phyloP scores from a whole-genome alignment of 106 monocot species.

The Dendrobium huoshanense region DNA sequence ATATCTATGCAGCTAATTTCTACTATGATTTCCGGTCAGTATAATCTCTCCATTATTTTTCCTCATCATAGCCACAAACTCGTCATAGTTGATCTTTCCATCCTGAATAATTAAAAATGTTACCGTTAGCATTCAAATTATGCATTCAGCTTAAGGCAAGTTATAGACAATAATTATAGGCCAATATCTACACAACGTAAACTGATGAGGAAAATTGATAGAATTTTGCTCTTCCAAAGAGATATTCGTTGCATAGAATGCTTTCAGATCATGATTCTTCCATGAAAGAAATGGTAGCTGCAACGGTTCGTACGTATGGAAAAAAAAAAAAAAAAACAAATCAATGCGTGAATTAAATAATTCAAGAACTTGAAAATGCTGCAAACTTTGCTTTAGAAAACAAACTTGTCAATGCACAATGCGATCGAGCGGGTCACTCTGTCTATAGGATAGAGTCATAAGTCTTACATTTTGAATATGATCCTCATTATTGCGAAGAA shows the following conservation, averaged over 20 bases:
- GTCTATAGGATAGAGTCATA: no score
- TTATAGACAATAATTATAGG: not conserved
- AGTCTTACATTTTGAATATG: no score
- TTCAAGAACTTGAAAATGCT: no score
- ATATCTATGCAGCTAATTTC: not conserved
- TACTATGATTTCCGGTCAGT: not conserved
- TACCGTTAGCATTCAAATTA: not conserved
- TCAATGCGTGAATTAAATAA: no score
- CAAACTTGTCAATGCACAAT: no score
- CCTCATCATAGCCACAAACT: slow-evolving; percentile 62
- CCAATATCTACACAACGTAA: no score
- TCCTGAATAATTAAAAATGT: slow-evolving; percentile 19
- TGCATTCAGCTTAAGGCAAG: not conserved
- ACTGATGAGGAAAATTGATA: no score
- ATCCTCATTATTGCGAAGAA: no score
- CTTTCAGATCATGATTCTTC: not conserved
- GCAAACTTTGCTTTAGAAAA: no score
- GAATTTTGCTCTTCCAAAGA: not conserved
- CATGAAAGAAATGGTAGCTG: not conserved
- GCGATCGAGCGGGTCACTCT: no score
- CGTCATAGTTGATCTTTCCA: slow-evolving; percentile 42
- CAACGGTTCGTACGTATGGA: not conserved
- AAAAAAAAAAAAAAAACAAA: no score
- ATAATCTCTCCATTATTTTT: slow-evolving; percentile 24
- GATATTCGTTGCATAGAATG: not conserved